These are phyloP conservation scores for Kalmusia sp. DNA, from an alignment of 2,329 filamentous ascomycete species.

Conservation along the genomic window DNA sequence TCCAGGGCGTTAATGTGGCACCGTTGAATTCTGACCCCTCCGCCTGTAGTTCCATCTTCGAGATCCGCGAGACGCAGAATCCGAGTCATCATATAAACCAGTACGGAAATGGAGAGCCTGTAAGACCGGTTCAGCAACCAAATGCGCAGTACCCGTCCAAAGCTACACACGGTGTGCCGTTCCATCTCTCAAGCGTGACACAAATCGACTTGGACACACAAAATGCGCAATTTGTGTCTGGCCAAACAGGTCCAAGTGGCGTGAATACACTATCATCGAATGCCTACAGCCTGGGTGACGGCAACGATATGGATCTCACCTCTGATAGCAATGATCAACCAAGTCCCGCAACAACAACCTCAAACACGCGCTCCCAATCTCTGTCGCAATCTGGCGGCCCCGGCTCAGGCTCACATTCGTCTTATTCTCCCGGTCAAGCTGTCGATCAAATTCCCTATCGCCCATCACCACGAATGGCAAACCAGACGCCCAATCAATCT, in stretches of 20 bases:
- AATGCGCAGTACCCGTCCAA: too few species aligned
- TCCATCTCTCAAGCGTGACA: constrained; percentile 27
- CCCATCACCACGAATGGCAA: constrained; percentile 31
- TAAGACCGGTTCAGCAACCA: neutral
- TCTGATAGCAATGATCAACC: constrained; percentile 38
- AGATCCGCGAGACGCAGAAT: constrained; percentile 42
- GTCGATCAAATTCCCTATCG: constrained; percentile 38
- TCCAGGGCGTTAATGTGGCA: constrained; percentile 17
- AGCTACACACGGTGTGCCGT: constrained; percentile 26
- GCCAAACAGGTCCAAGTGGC: constrained; percentile 9
- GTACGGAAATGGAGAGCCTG: constrained; percentile 25
- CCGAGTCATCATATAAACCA: constrained; percentile 34
- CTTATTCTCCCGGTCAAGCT: constrained; percentile 40
- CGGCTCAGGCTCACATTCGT: constrained; percentile 44
- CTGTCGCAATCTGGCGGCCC: constrained; percentile 37
- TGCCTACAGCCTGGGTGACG: constrained; percentile 21
- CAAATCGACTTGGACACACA: constrained; percentile 33
- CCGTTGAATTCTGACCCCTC: constrained; percentile 36
- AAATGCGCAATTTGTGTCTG: constrained; percentile 18
- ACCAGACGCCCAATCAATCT: constrained; percentile 10
- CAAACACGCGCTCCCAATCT: constrained; percentile 20
- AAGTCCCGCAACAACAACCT: constrained; percentile 40
- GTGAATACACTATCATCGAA: neutral
- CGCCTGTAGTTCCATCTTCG: constrained; percentile 40
- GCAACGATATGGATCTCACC: constrained; percentile 46